phyloP scores from a whole-genome alignment of 106 monocot genomes.

The Triglochin maritima region DNA sequence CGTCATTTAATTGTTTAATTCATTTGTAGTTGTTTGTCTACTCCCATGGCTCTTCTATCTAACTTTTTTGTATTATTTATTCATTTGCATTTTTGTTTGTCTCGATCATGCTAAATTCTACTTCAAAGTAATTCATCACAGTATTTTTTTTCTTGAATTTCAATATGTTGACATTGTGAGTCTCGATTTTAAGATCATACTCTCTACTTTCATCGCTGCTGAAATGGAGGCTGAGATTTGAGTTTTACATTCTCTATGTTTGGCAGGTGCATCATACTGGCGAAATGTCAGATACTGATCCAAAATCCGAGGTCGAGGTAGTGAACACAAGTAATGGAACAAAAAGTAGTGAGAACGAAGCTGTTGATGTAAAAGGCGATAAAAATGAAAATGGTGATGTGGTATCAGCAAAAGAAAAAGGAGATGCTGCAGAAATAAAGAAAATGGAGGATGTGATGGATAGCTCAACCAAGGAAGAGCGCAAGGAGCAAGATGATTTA shows the following conservation, averaged over 20 bases:
- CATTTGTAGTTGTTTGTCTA: no score
- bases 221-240: not conserved
- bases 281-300: slow-evolving; percentile 1
- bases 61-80: no score
- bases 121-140: no score
- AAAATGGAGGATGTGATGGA: not conserved
- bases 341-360: not conserved
- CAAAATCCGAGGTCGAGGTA: not conserved
- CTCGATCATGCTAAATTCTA: no score
- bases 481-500: not conserved
- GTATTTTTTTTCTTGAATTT: no score
- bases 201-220: no score
- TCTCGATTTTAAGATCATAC: no score
- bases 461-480: not conserved
- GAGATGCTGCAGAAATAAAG: not conserved
- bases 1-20: no score
- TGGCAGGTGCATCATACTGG: not conserved
- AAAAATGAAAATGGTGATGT: slow-evolving; percentile 6
- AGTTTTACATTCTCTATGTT: not conserved
- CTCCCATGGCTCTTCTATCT: no score
- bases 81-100: no score
- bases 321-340: not conserved
- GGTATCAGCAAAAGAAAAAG: not conserved
- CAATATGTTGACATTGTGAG: no score
- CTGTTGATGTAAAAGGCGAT: not conserved